Percentiles rank a stretch among this genome's conserved stretches.
Conservation (phyloP, 371 early-diverging fungal species). For the Haplosporangium sp. region DNA sequence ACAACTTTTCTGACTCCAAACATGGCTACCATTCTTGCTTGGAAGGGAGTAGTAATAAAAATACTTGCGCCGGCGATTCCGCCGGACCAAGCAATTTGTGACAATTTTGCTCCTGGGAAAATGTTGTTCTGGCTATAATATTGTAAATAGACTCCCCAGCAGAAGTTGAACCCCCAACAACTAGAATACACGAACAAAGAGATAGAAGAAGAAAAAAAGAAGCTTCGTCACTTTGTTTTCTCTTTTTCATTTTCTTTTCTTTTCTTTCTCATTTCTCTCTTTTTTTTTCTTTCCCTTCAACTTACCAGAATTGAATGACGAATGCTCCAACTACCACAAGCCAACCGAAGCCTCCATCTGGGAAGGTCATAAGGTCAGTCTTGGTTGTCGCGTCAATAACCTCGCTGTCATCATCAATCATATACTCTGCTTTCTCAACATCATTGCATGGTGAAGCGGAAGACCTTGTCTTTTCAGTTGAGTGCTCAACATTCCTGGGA, state of each 20-base stretch:
- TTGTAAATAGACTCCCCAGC: slow-evolving; percentile 65
- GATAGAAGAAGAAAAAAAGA: neutral
- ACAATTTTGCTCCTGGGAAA: slow-evolving; percentile 55
- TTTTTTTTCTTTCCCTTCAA: neutral
- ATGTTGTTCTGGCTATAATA: slow-evolving; percentile 46
- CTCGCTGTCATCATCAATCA: neutral
- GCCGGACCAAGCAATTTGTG: slow-evolving; percentile 65
- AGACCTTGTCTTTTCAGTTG: neutral
- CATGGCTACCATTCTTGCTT: slow-evolving; percentile 65
- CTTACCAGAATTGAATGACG: slow-evolving; percentile 61
- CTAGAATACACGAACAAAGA: neutral
- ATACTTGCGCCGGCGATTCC: slow-evolving; percentile 59
- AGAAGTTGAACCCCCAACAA: slow-evolving; percentile 57
- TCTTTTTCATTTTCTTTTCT: neutral
- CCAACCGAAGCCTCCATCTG: slow-evolving; percentile 74
- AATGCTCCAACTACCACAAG: slow-evolving; percentile 67
- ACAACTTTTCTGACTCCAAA: slow-evolving; percentile 67
- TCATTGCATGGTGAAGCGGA: neutral
- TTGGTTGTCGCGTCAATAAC: neutral
- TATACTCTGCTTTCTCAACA: slow-evolving; percentile 2
- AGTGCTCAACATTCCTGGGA: neutral
- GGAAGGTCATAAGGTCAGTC: slow-evolving; percentile 14
- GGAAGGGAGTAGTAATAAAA: slow-evolving; percentile 64
- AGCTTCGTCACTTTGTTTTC: neutral
- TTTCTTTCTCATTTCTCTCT: no score